These are phyloP conservation scores for Trichocladium antarcticum DNA, from an alignment of 495 filamentous ascomycete genomes.

Conservation along the genomic window DNA sequence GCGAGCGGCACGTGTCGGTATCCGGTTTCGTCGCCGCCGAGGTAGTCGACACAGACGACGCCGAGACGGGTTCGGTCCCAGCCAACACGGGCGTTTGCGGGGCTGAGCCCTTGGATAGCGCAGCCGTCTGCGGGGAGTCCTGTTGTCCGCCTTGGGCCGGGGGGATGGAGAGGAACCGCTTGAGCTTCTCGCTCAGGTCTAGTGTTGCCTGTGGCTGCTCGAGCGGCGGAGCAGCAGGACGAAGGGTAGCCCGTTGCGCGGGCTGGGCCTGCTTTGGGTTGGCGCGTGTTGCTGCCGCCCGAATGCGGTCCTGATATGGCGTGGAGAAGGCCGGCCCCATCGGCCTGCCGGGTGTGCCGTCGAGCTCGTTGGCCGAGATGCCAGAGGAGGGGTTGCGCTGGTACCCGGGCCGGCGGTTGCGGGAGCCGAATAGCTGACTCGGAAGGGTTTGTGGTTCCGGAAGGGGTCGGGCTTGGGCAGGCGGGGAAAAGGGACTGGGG, in stretches of 20 bases:
- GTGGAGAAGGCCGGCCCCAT: constrained; percentile 57
- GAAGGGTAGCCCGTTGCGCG: not conserved
- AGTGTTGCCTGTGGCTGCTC: constrained; percentile 8
- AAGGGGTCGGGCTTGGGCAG: constrained; percentile 23
- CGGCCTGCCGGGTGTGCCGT: constrained; percentile 40
- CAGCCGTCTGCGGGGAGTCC: not conserved
- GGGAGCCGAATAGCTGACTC: constrained; percentile 13
- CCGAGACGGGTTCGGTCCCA: not conserved
- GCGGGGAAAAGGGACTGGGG: constrained; percentile 29
- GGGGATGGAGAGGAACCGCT: constrained; percentile 23
- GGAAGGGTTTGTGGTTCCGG: constrained; percentile 29
- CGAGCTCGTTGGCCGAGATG: constrained; percentile 58
- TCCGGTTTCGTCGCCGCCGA: not conserved
- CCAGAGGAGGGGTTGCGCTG: constrained; percentile 36
- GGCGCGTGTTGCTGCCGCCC: constrained; percentile 43
- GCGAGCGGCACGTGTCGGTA: constrained; percentile 10
- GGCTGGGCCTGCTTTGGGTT: constrained; percentile 17
- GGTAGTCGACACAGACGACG: not conserved
- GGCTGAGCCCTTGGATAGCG: not conserved
- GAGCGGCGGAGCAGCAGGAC: not conserved
- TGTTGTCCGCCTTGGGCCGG: not conserved
- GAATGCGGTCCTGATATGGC: constrained; percentile 55
- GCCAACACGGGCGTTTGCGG: not conserved
- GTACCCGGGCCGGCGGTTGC: constrained; percentile 20
- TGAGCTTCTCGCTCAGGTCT: constrained; percentile 25